Evolutionary conservation across 148 eudicot species (phyloP), one percentile per base, ranked within the genome.

Genomic region (Diospyros lotus): DNA sequence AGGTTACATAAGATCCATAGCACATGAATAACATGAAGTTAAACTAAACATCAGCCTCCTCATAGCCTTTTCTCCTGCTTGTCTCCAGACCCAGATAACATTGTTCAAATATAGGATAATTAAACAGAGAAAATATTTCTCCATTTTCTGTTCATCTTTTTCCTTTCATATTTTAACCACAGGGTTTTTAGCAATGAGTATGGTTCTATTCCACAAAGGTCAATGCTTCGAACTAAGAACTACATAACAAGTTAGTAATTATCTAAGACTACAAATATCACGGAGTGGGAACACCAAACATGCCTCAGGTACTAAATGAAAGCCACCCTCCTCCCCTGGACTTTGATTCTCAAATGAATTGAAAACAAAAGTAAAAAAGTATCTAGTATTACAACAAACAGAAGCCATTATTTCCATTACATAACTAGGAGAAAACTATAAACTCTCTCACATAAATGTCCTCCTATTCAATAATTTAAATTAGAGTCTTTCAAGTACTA

Each of bases 401-500:
- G 41, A 28, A 4, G 10, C 9, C 64, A 4, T 3, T 2, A 1
- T 18, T 60, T 9, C 64, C 64, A 18, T 14, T 58, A 6, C 9
- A 18, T 28, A 3, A 17, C 10, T 18, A 17, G 0, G 9, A 56
- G 5, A 60, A 18, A 18, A 60, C 0, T 3, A 55, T 5, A 41
- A 56, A 59, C 18, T 51, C 43, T n/a, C n/a, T 28, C 59, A 69
- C 18, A 69, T 12, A 17, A 13, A 18, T 2, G 44, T 69, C 59
- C 58, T 39, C 2, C 3, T 52, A 52, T 51, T 9, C 55, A 38
- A 52, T 43, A 52, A 39, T 44, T 5, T 58, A 72, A 43, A 52
- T 71, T 17, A 46, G 52, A 56, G 39, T 58, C 64, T 55, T 55
- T 48, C 45, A 68, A 6, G 56, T 44, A 75, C 51, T 6, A 65